These are phyloP conservation scores for Nicotiana paniculata DNA, from an alignment of 257 asterid species.

Conservation along the genomic window DNA sequence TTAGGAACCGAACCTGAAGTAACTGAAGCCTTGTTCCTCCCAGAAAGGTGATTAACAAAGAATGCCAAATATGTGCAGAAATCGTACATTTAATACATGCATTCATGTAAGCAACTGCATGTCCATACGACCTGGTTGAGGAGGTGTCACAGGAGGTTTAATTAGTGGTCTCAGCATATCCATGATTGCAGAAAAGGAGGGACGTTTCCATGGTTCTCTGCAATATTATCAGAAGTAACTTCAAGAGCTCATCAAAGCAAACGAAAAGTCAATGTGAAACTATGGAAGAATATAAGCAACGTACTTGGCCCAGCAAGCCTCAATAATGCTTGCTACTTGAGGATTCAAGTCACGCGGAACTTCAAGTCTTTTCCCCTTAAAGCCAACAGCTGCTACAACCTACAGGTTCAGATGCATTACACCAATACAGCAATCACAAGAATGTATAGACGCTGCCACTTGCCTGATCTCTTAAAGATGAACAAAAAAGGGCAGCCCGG, in stretches of 20 bases:
- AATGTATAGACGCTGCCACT: background rate
- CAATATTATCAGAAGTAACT: constrained; percentile 14
- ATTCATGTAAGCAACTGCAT: constrained; percentile 37
- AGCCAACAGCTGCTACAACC: constrained; percentile 99
- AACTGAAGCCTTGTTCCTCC: constrained; percentile 6
- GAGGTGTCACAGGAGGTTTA: constrained; percentile 37
- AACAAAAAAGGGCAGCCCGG: too few species aligned
- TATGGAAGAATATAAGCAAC: background rate
- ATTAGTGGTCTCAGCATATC: constrained; percentile 67
- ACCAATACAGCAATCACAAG: background rate
- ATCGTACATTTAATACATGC: background rate
- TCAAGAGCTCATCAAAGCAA: background rate
- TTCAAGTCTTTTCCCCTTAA: constrained; percentile 74
- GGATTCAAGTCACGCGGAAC: constrained; percentile 71
- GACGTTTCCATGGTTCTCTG: constrained; percentile 95
- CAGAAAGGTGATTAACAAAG: background rate
- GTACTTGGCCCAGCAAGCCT: constrained; percentile 85
- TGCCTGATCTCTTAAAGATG: background rate
- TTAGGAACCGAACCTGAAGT: constrained; percentile 6
- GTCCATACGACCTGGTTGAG: constrained; percentile 45
- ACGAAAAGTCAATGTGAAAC: background rate
- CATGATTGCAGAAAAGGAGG: constrained; percentile 79
- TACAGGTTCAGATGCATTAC: constrained; percentile 19
- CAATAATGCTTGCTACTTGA: constrained; percentile 69
- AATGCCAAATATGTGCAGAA: constrained; percentile 15